Conservation (phyloP, 2,329 filamentous ascomycete genomes). For the Dactylellina drechsleri region DNA sequence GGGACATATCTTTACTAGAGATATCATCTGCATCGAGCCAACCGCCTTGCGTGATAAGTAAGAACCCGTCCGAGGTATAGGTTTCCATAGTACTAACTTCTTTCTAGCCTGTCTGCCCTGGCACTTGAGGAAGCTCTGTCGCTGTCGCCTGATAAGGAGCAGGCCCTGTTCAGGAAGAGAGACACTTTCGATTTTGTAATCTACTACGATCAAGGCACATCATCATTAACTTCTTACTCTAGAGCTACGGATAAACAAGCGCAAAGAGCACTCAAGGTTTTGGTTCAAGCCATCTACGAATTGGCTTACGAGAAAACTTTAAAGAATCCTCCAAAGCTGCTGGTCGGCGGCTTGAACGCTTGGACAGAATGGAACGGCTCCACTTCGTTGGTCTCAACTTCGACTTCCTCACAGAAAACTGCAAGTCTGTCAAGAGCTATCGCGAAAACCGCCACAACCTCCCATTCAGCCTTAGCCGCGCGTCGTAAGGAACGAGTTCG, state of each 20-base stretch:
- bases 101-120: conserved; percentile 68
- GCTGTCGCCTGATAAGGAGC: conserved; percentile 77
- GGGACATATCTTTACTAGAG: conserved; percentile 85
- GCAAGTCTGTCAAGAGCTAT: conserved; percentile 63
- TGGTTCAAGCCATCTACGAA: conserved; percentile 82
- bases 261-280: conserved; percentile 71
- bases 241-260: conserved; percentile 62
- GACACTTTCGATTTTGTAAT: conserved; percentile 86
- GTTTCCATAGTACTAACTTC: conserved; percentile 7
- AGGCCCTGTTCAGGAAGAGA: conserved; percentile 75
- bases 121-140: conserved; percentile 75
- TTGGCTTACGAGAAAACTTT: conserved; percentile 84
- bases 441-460: conserved; percentile 66
- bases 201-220: conserved; percentile 81
- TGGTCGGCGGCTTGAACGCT: conserved; percentile 83
- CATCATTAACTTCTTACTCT: conserved; percentile 60
- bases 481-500: conserved; percentile 63
- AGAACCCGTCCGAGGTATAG: conserved; percentile 62
- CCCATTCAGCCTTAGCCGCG: conserved; percentile 64
- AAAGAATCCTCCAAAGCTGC: conserved; percentile 76
- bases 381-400: conserved; percentile 66
- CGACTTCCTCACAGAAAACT: conserved; percentile 21
- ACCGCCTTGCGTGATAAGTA: conserved; percentile 76
- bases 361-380: conserved; percentile 86
- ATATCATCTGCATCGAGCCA: conserved; percentile 90